phyloP scores from a whole-genome alignment of 352 stramenopile genomes.

The Lagenidium giganteum region DNA sequence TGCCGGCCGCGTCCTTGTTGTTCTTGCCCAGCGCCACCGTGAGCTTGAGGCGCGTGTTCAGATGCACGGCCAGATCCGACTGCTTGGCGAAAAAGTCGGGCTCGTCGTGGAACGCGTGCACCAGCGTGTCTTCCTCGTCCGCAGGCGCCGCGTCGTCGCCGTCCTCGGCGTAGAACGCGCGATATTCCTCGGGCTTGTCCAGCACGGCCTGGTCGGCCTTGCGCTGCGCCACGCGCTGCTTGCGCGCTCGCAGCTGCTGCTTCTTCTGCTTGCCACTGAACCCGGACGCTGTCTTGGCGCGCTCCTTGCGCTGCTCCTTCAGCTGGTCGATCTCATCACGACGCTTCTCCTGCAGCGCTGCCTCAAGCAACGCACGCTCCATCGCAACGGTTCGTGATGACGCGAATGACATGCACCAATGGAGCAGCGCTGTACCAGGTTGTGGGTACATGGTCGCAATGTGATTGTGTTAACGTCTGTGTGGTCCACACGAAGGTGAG shows the following conservation, averaged over 20 bases:
- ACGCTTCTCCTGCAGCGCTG: slow-evolving; percentile 58
- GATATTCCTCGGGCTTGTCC: slow-evolving; percentile 30
- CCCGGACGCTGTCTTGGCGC: slow-evolving; percentile 46
- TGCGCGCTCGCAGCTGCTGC: slow-evolving; percentile 73
- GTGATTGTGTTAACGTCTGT: too few relatives aligned
- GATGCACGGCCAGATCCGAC: slow-evolving; percentile 58
- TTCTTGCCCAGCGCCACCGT: slow-evolving; percentile 64
- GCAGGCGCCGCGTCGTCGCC: slow-evolving; percentile 7
- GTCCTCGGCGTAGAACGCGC: slow-evolving; percentile 51
- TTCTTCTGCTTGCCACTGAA: slow-evolving; percentile 89
- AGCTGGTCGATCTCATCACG: slow-evolving; percentile 69
- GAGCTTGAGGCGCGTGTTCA: slow-evolving; percentile 48
- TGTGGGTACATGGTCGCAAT: too few relatives aligned
- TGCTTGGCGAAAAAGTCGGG: slow-evolving; percentile 66
- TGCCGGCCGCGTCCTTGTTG: slow-evolving; percentile 61
- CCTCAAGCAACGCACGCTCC: slow-evolving; percentile 67
- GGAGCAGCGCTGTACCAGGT: too few relatives aligned
- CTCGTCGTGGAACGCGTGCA: slow-evolving; percentile 31
- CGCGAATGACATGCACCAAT: too few relatives aligned
- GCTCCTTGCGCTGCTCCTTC: slow-evolving; percentile 80
- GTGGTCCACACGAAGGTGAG: too few relatives aligned
- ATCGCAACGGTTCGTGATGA: too few relatives aligned
- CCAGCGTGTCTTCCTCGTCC: slow-evolving; percentile 17
- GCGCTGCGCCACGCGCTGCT: slow-evolving; percentile 65
- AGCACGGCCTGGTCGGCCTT: slow-evolving; percentile 49